Base-by-base conservation (phyloP, 2,329 filamentous ascomycete genomes). In the Emericellopsis atlantica region DNA sequence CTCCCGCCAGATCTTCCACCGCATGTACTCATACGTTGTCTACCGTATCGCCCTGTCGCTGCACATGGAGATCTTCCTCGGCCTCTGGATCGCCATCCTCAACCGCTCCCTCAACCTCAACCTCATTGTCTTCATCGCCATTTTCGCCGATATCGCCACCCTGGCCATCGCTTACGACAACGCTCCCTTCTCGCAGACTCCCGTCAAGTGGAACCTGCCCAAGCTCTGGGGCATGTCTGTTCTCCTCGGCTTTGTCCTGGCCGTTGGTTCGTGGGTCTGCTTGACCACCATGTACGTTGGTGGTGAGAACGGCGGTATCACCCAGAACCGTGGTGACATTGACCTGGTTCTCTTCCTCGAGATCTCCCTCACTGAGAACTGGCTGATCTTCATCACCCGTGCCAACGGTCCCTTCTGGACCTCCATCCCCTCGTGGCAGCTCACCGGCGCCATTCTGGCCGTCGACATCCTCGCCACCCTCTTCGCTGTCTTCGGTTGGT, bases 301-400 rank as follows among this genome's bases (percentile, higher is more conserved):
- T 48, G 72, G 74, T 48, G 65, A 80, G 53, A 64, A 84, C 51
- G 84, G 83, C 53, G 87, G 87, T 74, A 90, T 94, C 52, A 83
- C 89, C 49, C 84, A 94, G 72, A 90, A 92, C 68, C 84, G 82
- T 53, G 87, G 87, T 74, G 75, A 81, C 57, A 68, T 84, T 42
- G 85, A 94, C 51, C 78, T 80, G 52, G 79, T 94, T 44, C 65
- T 95, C 54, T 94, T 94, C 76, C 79, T 95, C 32, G 78, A 94
- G 66, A 85, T 94, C 61, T 86, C 84, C 11, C 76, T 94, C 41
- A 89, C 87, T 45, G 85, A 94, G 73, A 95, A 93, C 69, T 94
- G 88, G 87, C 75, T 94, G 40, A 95, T 95, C 65, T 93, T 95
- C 71, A 90, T 94, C 66, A 94, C 87, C 49, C 86, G 88, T 72